Conservation (phyloP, 768 basidiomycete species). For the Suillus occidentalis region DNA sequence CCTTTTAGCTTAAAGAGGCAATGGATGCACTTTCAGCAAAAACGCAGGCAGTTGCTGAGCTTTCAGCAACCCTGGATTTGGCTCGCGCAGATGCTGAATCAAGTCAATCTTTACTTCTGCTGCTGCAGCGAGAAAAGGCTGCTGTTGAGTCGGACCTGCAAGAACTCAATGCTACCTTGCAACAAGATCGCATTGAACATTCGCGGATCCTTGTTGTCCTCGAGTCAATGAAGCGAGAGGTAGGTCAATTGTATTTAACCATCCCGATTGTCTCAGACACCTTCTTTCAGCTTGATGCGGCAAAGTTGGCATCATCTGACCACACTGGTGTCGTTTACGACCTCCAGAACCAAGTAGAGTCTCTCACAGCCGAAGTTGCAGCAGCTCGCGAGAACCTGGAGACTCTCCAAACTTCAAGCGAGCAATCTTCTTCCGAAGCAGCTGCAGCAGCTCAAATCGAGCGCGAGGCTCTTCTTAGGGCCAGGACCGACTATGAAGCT, state of each 20-base stretch:
- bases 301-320: constrained; percentile 39
- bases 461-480: constrained; percentile 62
- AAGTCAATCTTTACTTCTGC: constrained; percentile 43
- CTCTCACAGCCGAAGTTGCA: constrained; percentile 50
- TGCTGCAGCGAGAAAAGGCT: constrained; percentile 50
- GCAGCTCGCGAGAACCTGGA: constrained; percentile 55
- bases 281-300: constrained; percentile 47
- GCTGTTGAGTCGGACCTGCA: constrained; percentile 49
- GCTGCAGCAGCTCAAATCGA: constrained; percentile 57
- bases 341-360: constrained; percentile 51
- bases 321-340: constrained; percentile 47
- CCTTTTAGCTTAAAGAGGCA: constrained; percentile 56
- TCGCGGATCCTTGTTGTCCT: constrained; percentile 33
- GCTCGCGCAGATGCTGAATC: constrained; percentile 47
- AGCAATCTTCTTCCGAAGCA: constrained; percentile 42
- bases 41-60: constrained; percentile 43
- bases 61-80: constrained; percentile 50
- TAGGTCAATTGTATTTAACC: constrained; percentile 29
- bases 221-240: constrained; percentile 49
- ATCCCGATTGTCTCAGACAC: constrained; percentile 5
- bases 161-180: constrained; percentile 42
- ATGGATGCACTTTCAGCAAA: constrained; percentile 55
- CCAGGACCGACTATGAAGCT: constrained; percentile 59
- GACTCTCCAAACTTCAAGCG: constrained; percentile 45
- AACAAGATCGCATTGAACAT: constrained; percentile 33